Evolutionary conservation across 169 alveolate species (phyloP), one percentile per base, ranked within the genome.

Genomic region (Plasmodium sp.): DNA sequence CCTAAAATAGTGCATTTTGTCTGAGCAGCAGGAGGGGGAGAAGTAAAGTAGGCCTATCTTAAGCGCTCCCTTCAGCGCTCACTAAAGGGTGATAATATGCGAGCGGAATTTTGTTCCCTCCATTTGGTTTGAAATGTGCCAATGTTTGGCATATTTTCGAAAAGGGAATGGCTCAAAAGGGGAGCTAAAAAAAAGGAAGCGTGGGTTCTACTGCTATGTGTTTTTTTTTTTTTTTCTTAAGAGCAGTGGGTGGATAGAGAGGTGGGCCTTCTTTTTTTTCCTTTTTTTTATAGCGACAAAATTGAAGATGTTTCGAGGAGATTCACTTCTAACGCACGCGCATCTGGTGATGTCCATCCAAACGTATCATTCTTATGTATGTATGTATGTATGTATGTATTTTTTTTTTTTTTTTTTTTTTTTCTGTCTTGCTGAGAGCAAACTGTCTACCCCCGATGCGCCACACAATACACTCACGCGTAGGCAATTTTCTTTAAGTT

Each of bases 1-100:
- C 73, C n/a, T 80, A 33, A 88, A 86, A 54, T 51, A 86, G 45
- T 86, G n/a, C 93, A 86, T 86, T 56, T 77, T 86, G 54, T 45
- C 39, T 72, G 45, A n/a, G 27, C 9, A 72, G 12, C 10, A 62
- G 43, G 31, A 83, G 27, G 72, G 80, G 27, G 41, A 56, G 10
- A 41, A 58, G 34, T 62, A 16, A 41, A 58, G 34, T 62, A 16
- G 3, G 33, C 27, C 43, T 18, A 27, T 27, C 14, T 18, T 67
- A n/a, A 75, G 14, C 56, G 0, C 14, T 16, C 58, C 12, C 33
- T 22, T 45, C 54, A 31, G 73, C 58, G 62, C 71, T 18, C 36
- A 31, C 12, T 18, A 10, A 80, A 41, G 3, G 39, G 16, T 80
- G 58, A 16, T 14, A 27, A 80, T 39, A 39, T 80, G 33, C 33